phyloP scores from a whole-genome alignment of 768 basidiomycete genomes.

The Leccinum barrowsii region DNA sequence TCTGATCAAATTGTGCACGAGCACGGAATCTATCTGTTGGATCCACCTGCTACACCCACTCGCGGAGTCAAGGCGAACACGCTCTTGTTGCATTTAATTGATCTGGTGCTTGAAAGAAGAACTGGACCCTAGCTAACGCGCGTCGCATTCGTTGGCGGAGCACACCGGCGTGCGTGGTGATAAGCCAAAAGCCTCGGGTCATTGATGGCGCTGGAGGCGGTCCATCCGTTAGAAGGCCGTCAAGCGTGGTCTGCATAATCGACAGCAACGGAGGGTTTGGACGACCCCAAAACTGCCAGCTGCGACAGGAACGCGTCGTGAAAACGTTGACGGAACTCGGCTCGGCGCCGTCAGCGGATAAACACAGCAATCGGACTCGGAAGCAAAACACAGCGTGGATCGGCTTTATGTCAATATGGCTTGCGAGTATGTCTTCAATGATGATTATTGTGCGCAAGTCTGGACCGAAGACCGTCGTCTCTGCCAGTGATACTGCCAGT shows the following conservation, averaged over 20 bases:
- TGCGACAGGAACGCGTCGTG: conserved; percentile 19
- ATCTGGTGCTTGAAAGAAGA: conserved; percentile 7
- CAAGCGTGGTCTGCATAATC: background rate
- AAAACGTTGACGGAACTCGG: conserved; percentile 4
- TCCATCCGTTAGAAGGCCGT: background rate
- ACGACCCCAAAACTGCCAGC: conserved; percentile 34
- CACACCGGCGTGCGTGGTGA: conserved; percentile 12
- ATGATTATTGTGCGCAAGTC: conserved; percentile 4
- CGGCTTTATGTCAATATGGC: conserved; percentile 28
- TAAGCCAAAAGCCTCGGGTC: background rate
- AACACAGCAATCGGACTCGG: conserved; percentile 1
- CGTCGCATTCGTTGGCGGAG: background rate
- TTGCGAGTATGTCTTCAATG: conserved; percentile 2
- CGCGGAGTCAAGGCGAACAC: conserved; percentile 17
- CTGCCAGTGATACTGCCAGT: too few species aligned
- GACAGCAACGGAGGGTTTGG: conserved; percentile 7
- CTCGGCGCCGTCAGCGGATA: conserved; percentile 14
- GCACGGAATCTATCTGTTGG: conserved; percentile 2
- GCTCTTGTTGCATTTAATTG: conserved; percentile 12
- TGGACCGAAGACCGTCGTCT: background rate
- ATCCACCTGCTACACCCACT: conserved; percentile 13
- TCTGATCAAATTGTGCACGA: conserved; percentile 2
- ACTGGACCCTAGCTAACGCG: conserved; percentile 18
- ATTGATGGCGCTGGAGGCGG: background rate
- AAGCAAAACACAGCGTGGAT: background rate